These are phyloP conservation scores for Periconia sp. DNA, from an alignment of 2,329 filamentous ascomycete species.

Conservation along the genomic window DNA sequence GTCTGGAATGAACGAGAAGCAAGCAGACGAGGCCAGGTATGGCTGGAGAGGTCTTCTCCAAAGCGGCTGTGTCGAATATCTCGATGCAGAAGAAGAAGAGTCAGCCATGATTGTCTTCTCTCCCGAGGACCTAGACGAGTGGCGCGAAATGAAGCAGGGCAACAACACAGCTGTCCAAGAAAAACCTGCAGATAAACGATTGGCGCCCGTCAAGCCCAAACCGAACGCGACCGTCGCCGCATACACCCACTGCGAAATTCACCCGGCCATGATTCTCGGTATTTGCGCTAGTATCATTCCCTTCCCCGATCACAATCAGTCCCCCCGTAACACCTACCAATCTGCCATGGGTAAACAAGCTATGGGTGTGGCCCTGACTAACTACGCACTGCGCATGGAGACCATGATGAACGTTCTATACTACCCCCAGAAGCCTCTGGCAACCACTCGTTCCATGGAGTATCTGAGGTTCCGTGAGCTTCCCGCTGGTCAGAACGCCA, in stretches of 20 bases:
- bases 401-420: constrained; percentile 99
- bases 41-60: constrained; percentile 88
- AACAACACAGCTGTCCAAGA: constrained; percentile 30
- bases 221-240: constrained; percentile 85
- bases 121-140: constrained; percentile 82
- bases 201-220: constrained; percentile 84
- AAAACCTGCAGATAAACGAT: constrained; percentile 71
- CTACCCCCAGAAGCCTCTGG: constrained; percentile 96
- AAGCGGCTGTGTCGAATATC: constrained; percentile 87
- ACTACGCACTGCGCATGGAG: constrained; percentile 96
- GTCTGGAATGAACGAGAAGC: constrained; percentile 60
- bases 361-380: constrained; percentile 98
- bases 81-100: constrained; percentile 98
- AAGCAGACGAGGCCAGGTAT: constrained; percentile 64
- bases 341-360: constrained; percentile 99
- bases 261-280: constrained; percentile 97
- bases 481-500: constrained; percentile 95
- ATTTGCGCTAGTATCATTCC: constrained; percentile 99
- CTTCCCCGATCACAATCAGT: constrained; percentile 99
- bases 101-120: constrained; percentile 99
- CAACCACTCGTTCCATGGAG: constrained; percentile 96
- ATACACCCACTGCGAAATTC: constrained; percentile 98
- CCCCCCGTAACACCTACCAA: constrained; percentile 97
- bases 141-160: constrained; percentile 49
- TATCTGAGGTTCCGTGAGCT: constrained; percentile 97